Conservation (phyloP, 2,329 filamentous ascomycete species). For the Colletotrichum gloeosporioides region DNA sequence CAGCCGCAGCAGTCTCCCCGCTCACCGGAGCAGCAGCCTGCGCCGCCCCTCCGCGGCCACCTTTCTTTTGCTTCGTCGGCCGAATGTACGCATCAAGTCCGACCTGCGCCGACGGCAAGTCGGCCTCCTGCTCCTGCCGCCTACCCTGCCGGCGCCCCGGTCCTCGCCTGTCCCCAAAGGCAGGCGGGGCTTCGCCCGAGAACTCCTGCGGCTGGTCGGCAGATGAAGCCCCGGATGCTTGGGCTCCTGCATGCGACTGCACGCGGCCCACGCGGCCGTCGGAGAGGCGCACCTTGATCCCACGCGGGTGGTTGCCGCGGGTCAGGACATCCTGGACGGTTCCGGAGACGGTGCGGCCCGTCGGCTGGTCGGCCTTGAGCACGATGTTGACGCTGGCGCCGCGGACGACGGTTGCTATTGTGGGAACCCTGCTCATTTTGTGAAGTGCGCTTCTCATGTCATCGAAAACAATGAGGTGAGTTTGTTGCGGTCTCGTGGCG, state of each 20-base stretch:
- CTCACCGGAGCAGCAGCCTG: neutral
- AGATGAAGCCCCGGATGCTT: neutral
- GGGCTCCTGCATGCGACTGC: constrained; percentile 58
- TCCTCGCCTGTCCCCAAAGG: neutral
- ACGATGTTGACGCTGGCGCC: constrained; percentile 75
- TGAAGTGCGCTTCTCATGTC: neutral
- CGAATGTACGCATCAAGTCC: constrained; percentile 57
- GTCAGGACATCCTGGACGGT: constrained; percentile 73
- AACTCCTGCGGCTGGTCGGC: neutral
- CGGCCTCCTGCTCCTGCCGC: constrained; percentile 18
- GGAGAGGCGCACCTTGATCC: constrained; percentile 77
- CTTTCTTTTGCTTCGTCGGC: constrained; percentile 25
- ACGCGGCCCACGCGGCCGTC: constrained; percentile 78
- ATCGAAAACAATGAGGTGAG: too few relatives aligned
- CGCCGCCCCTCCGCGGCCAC: neutral
- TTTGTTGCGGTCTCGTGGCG: too few relatives aligned
- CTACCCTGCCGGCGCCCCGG: neutral
- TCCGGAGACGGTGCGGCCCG: constrained; percentile 73
- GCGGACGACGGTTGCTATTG: constrained; percentile 56
- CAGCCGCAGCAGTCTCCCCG: neutral
- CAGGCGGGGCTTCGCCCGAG: neutral
- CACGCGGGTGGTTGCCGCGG: constrained; percentile 74
- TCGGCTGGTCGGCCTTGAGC: constrained; percentile 77
- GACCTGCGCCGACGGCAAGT: neutral
- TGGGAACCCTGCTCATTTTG: constrained; percentile 45